Percentiles rank a stretch among this genome's conserved stretches.
These are phyloP conservation scores for Cynanchum wilfordii DNA, from an alignment of 257 asterid species.

Conservation along the genomic window DNA sequence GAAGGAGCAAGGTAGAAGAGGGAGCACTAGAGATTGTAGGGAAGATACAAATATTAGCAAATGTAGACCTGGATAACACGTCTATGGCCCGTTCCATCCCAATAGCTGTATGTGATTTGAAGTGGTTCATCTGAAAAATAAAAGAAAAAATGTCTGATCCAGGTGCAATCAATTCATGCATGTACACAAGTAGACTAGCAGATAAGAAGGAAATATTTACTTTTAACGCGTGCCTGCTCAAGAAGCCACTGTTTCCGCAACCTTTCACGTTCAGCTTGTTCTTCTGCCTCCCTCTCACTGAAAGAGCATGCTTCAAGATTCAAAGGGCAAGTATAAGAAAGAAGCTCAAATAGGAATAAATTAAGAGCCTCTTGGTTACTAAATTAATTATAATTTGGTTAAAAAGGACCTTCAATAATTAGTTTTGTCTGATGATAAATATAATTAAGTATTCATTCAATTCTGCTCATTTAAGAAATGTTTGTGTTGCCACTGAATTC, in stretches of 20 bases:
- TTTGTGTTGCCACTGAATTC: not conserved
- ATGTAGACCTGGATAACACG: constrained; percentile 62
- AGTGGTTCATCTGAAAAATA: constrained; percentile 76
- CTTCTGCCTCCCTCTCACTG: constrained; percentile 99
- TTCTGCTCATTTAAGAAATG: not conserved
- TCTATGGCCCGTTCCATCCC: constrained; percentile 99
- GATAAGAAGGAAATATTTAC: constrained; percentile 29
- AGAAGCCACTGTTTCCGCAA: constrained; percentile 70
- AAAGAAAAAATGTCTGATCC: not conserved
- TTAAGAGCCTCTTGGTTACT: not conserved
- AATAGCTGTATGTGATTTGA: constrained; percentile 91
- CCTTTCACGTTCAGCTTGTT: constrained; percentile 98
- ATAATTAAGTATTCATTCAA: not conserved
- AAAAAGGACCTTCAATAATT: not conserved
- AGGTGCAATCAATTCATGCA: not conserved
- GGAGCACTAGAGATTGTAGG: not conserved
- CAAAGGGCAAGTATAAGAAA: constrained; percentile 56
- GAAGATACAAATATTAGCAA: not conserved
- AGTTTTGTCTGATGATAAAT: not conserved
- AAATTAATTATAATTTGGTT: no score
- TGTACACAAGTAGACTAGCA: not conserved
- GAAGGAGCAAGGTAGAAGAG: not conserved
- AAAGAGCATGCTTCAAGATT: constrained; percentile 81
- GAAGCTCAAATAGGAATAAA: constrained; percentile 12
- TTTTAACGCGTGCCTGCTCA: constrained; percentile 81